These are phyloP conservation scores for Pseudocercospora pini-densiflorae DNA, from an alignment of 2,329 filamentous ascomycete species.

Conservation along the genomic window DNA sequence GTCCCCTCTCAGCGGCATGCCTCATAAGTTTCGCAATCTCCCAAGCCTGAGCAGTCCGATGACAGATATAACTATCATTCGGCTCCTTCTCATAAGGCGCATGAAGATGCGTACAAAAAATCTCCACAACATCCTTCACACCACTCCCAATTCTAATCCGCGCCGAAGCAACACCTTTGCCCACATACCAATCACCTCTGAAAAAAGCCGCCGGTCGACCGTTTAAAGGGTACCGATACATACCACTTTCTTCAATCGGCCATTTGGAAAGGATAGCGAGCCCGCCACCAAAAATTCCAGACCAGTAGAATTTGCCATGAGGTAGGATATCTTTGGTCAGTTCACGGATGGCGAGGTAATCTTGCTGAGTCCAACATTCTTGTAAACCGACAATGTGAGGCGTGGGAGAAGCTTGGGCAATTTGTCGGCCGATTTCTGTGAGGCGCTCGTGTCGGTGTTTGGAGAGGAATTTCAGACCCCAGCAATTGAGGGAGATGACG, in stretches of 20 bases:
- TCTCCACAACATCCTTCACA: conserved; percentile 72
- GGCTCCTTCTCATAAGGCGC: conserved; percentile 82
- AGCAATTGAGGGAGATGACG: conserved; percentile 91
- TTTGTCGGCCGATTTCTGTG: conserved; percentile 78
- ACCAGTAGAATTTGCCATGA: conserved; percentile 90
- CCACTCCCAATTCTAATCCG: conserved; percentile 72
- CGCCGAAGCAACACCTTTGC: conserved; percentile 89
- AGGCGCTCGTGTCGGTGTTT: conserved; percentile 78
- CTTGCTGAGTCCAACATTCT: conserved; percentile 88
- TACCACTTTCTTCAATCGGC: conserved; percentile 88
- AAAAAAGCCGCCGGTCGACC: conserved; percentile 93
- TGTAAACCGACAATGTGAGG: conserved; percentile 92
- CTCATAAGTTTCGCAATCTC: conserved; percentile 89
- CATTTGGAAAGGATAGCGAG: conserved; percentile 88
- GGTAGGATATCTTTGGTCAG: conserved; percentile 77
- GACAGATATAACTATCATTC: conserved; percentile 84
- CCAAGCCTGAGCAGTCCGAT: conserved; percentile 93
- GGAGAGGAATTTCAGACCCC: conserved; percentile 89
- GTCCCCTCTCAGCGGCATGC: conserved; percentile 76
- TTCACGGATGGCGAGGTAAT: conserved; percentile 78
- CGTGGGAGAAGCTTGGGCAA: conserved; percentile 68
- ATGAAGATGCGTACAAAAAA: conserved; percentile 88
- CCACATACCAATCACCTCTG: conserved; percentile 94
- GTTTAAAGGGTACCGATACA: conserved; percentile 88
- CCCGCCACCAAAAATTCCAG: conserved; percentile 86